Percentiles rank a stretch among this genome's conserved stretches.
Evolutionary conservation across 129 eudicot genomes (phyloP).

Genomic region (Flaveria robusta): DNA sequence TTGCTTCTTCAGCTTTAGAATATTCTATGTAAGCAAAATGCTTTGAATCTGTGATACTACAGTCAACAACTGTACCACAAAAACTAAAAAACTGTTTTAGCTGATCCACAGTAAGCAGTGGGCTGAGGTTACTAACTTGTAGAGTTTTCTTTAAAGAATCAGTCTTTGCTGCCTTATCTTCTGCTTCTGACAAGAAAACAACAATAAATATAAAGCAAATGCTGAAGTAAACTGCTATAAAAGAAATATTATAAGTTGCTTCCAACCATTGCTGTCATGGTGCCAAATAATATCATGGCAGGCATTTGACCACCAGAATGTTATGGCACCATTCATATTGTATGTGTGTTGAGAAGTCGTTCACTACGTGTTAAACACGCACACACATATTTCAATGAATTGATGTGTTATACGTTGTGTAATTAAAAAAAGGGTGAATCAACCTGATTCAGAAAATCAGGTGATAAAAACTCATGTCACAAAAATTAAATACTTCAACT

Average conservation of each 20-base stretch:
- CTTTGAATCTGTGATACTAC: conserved; percentile 83
- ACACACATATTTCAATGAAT: too few relatives aligned
- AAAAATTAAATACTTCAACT: too few relatives aligned
- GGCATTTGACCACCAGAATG: background rate
- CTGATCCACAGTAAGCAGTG: conserved; percentile 84
- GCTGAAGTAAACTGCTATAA: background rate
- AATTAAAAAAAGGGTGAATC: background rate
- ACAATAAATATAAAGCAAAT: background rate
- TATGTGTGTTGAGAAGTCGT: background rate
- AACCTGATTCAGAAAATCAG: background rate
- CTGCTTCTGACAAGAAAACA: conserved; percentile 36
- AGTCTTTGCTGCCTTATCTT: conserved; percentile 53
- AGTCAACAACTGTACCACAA: conserved; percentile 85
- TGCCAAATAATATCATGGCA: background rate
- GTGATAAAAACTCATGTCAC: background rate
- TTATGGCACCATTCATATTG: background rate
- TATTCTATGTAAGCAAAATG: conserved; percentile 95
- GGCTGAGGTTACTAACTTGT: conserved; percentile 97
- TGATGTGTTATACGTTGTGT: background rate
- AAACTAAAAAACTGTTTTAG: conserved; percentile 84
- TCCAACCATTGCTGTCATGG: background rate
- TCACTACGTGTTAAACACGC: background rate
- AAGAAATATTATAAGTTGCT: conserved; percentile 10
- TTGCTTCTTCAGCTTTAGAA: conserved; percentile 90
- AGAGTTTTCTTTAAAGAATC: conserved; percentile 74